These are phyloP conservation scores for Phialophora tarda DNA, from an alignment of 2,329 filamentous ascomycete species.

Conservation along the genomic window DNA sequence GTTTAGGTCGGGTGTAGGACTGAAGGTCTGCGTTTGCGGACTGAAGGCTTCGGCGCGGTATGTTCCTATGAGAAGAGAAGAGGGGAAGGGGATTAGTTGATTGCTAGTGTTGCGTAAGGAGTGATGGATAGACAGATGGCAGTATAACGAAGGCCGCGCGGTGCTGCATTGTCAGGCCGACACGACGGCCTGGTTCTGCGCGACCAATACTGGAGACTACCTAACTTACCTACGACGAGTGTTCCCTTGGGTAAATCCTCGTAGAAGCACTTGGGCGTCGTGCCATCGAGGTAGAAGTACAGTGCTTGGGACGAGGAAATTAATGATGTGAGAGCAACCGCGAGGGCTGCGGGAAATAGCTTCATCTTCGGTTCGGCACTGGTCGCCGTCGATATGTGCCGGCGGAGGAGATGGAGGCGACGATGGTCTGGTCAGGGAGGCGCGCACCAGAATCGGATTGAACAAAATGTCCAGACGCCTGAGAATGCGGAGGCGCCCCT, in stretches of 20 bases:
- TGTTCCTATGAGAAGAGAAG: conserved; percentile 62
- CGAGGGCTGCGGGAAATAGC: conserved; percentile 27
- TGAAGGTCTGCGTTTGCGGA: conserved; percentile 70
- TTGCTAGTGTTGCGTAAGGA: not conserved
- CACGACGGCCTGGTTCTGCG: not conserved
- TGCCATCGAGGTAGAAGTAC: conserved; percentile 93
- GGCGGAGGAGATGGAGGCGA: conserved; percentile 3
- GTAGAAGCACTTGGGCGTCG: conserved; percentile 90
- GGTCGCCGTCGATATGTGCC: not conserved
- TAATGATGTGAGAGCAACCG: conserved; percentile 40
- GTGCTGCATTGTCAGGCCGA: not conserved
- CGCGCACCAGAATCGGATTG: conserved; percentile 11
- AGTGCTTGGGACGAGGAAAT: conserved; percentile 75
- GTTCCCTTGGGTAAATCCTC: conserved; percentile 98
- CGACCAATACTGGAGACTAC: not conserved
- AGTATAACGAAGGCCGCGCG: not conserved
- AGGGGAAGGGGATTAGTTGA: not conserved
- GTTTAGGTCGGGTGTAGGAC: conserved; percentile 73
- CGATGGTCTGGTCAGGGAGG: not conserved
- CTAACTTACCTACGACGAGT: conserved; percentile 76
- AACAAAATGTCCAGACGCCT: conserved; percentile 20
- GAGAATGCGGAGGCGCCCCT: conserved; percentile 1
- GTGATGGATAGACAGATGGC: not conserved
- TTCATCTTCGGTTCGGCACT: conserved; percentile 29
- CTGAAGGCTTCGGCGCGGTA: conserved; percentile 87